Evolutionary conservation across 768 basidiomycete genomes (phyloP), one percentile per base, ranked within the genome.

Genomic region (Boletus tylopilopsis): DNA sequence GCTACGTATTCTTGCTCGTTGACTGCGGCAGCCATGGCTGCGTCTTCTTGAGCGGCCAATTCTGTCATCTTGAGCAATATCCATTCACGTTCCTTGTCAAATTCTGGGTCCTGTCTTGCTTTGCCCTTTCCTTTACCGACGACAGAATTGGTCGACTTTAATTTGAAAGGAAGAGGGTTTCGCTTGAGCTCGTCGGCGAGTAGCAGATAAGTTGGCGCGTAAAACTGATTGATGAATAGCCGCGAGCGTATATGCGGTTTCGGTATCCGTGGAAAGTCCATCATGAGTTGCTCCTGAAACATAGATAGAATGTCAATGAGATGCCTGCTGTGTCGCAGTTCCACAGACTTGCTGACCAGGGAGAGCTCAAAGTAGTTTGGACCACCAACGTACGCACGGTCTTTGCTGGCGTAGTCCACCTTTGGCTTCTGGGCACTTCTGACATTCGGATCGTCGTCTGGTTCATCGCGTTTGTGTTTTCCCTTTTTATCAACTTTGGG

Each of bases 191-290:
- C 66, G 49, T 77, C 70, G 0, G 58, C 57, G 9, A 92, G 71
- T 13, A 65, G 64, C 24, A 87, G 63, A 60, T 82, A 78, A 0
- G 88, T 74, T 0, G 89, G 86, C 0, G 82, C 86, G 58, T 89
- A 93, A 25, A 87, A 73, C 1, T 55, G 56, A 46, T 76, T 56
- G 0, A 43, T 36, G 2, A 49, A 32, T 6, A 86, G 70, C 10
- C 59, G 64, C n/a, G 60, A 56, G 21, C 78, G 78, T 33, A 90
- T 70, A 57, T 82, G 75, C 0, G 72, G 60, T 44, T 77, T 77
- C 0, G 84, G 81, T 12, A 85, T 74, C 37, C 67, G 67, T 1
- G 83, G 81, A 63, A 82, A 90, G 53, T 81, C 77, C 3, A 58
- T 46, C 59, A 75, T 71, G 5, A 89, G 76, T 51, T 79, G 74